Conservation (phyloP, 129 eudicot species). For the Flaveria linearis region DNA sequence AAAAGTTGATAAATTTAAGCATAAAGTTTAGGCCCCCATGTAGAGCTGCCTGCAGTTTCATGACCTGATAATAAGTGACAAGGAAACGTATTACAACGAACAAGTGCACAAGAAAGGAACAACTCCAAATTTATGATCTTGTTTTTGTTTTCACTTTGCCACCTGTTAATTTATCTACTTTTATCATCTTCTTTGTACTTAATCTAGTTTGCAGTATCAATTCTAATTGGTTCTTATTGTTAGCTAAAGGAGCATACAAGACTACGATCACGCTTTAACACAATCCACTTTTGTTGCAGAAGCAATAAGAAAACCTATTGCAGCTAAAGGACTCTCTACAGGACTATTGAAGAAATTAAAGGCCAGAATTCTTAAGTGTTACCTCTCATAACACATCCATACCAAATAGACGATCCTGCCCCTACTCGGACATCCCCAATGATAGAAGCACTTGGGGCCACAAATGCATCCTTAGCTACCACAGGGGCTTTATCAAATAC, state of each 20-base stretch:
- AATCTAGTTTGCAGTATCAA: neutral
- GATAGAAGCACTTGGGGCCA: constrained; percentile 86
- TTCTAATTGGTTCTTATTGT: neutral
- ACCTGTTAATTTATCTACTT: constrained; percentile 1
- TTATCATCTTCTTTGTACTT: constrained; percentile 1
- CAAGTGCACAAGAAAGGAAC: neutral
- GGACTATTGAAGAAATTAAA: constrained; percentile 6
- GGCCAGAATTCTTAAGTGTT: constrained; percentile 7
- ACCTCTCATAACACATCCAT: constrained; percentile 88
- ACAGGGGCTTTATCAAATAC: constrained; percentile 66
- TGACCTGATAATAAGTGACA: neutral
- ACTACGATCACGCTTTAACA: neutral
- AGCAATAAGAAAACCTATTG: neutral
- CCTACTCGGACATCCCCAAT: constrained; percentile 81
- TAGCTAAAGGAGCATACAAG: neutral
- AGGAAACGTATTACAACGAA: neutral
- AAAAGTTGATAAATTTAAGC: neutral
- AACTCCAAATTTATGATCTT: neutral
- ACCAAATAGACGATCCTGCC: constrained; percentile 72
- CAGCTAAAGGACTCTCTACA: neutral
- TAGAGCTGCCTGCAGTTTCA: neutral
- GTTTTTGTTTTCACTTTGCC: neutral
- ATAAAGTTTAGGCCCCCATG: neutral
- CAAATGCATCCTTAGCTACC: constrained; percentile 77
- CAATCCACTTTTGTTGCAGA: neutral